Base-by-base conservation (phyloP, 2,329 filamentous ascomycete species). In the Pseudogymnoascus pannorum region DNA sequence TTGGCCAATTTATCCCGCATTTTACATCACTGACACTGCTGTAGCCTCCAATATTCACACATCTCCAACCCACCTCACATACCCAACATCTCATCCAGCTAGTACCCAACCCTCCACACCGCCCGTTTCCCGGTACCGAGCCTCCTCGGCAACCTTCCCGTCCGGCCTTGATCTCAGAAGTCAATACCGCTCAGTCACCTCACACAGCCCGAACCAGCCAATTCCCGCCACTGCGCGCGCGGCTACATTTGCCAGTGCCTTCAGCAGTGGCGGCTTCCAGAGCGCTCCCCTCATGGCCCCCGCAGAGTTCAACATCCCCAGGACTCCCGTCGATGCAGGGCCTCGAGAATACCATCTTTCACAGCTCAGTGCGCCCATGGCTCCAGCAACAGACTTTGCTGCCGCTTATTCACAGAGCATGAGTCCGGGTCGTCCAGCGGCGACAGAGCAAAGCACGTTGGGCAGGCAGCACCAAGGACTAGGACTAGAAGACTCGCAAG, bases 311-410 rank as follows among this genome's bases (percentile, higher is more conserved):
- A 75, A 78, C 2, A 71, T 81, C 12, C 75, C 79, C 1, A 72
- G 78, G 42, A 78, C 77, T 3, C 74, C 76, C 12, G 71, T 70
- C 29, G 71, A 75, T 60, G 69, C 73, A 58, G 68, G 72, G 74
- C 29, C 72, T 71, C 60, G 69, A 18, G 79, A 83, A 60, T 83
- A 82, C 68, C 76, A 77, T 11, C 78, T 81, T 68, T 75, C 81
- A 2, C 81, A 83, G 67, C 75, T 84, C 73, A 81, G 78, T 66
- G 79, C 81, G 2, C 81, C 81, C 1, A 81, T 83, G 61, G 77
- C 77, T 2, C 77, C 80, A 3, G 73, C 81, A 0, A 77, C 77
- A 59, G 81, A 84, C 60, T 84, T 83, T 42, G 60, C 66, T 29
- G 66, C 61, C 24, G 68, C 66, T 48, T 71, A 71, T 59, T 66